Conservation (phyloP, 2,329 filamentous ascomycete species). For the Verruconis gallopava region DNA sequence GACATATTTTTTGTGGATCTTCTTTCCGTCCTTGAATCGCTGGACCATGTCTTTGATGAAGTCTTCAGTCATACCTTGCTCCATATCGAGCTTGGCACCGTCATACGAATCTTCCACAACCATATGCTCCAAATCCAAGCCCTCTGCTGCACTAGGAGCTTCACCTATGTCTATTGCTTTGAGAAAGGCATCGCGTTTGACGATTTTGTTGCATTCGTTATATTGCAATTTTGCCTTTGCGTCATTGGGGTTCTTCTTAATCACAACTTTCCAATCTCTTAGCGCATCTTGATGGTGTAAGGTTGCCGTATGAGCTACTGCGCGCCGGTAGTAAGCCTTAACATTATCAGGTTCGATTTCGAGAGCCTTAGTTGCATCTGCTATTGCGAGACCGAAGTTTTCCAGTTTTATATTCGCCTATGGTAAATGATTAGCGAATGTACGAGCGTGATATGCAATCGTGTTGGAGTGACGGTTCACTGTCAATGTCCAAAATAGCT, state of each 20-base stretch:
- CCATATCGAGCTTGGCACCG: constrained; percentile 59
- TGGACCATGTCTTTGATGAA: constrained; percentile 97
- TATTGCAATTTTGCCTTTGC: constrained; percentile 85
- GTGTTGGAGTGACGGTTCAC: neutral
- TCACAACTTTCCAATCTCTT: constrained; percentile 82
- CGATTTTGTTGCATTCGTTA: constrained; percentile 86
- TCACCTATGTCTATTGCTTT: constrained; percentile 90
- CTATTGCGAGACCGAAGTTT: constrained; percentile 83
- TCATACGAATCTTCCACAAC: constrained; percentile 74
- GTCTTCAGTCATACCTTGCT: constrained; percentile 70
- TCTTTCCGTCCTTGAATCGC: constrained; percentile 92
- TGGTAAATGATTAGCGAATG: neutral
- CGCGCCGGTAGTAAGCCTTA: constrained; percentile 94
- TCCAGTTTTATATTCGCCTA: constrained; percentile 93
- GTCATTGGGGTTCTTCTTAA: constrained; percentile 75
- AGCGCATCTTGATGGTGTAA: constrained; percentile 78
- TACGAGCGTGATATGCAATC: too few species aligned
- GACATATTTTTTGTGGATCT: constrained; percentile 89
- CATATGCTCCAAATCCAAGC: constrained; percentile 78
- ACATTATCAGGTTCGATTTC: constrained; percentile 78
- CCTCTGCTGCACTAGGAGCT: constrained; percentile 82
- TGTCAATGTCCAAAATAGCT: neutral
- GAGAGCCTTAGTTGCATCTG: constrained; percentile 81
- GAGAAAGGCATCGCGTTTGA: constrained; percentile 83
- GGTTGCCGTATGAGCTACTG: constrained; percentile 82